Conservation (phyloP, 2,329 filamentous ascomycete genomes). For the Hymenotorrendiella dingleyae region DNA sequence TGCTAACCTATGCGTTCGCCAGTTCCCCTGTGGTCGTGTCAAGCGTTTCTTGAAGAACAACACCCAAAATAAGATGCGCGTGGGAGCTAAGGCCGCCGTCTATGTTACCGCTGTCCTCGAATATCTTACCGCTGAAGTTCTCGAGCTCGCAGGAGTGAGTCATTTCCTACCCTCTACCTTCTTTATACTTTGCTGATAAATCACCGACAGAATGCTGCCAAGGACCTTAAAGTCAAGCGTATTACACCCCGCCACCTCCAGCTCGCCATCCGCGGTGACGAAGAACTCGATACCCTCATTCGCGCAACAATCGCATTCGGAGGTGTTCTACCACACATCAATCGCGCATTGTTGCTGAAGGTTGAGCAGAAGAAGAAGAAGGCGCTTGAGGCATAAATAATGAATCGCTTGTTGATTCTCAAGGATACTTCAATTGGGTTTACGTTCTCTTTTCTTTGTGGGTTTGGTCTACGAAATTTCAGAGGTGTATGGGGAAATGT, state of each 20-base stretch:
- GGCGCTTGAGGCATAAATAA: constrained; percentile 34
- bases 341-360: constrained; percentile 91
- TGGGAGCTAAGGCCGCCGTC: constrained; percentile 95
- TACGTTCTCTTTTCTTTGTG: constrained; percentile 11
- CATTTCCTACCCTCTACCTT: constrained; percentile 12
- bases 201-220: constrained; percentile 74
- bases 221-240: constrained; percentile 99
- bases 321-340: constrained; percentile 98
- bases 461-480: constrained; percentile 6
- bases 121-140: constrained; percentile 95
- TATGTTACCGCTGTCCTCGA: constrained; percentile 98
- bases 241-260: constrained; percentile 97
- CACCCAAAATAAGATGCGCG: constrained; percentile 99
- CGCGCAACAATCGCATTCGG: constrained; percentile 96
- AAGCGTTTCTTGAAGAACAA: constrained; percentile 99
- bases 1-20: constrained; percentile 30
- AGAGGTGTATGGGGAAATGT: constrained; percentile 20
- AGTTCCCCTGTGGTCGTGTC: constrained; percentile 99
- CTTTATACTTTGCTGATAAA: constrained; percentile 12
- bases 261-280: constrained; percentile 95
- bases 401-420: constrained; percentile 6
- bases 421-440: constrained; percentile 8
- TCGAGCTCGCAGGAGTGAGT: constrained; percentile 87
- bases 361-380: constrained; percentile 96
- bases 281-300: constrained; percentile 96